A percentile compares a stretch with the other conserved stretches of the same genome.
These are phyloP conservation scores for Nakazawaea populi DNA, from an alignment of 805 yeast genomes.

Conservation along the genomic window DNA sequence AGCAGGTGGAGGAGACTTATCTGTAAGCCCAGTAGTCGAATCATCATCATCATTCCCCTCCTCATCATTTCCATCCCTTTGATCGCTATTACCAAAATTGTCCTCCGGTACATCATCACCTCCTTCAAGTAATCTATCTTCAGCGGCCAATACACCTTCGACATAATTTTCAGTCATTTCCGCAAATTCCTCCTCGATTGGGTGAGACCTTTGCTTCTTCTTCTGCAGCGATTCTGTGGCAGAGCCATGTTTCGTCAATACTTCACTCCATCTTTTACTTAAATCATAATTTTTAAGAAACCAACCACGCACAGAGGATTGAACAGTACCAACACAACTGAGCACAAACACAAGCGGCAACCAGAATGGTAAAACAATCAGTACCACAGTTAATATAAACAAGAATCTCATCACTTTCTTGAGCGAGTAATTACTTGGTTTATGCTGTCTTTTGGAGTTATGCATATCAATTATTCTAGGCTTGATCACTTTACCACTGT, in stretches of 20 bases:
- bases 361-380: slow-evolving; percentile 39
- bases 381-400: slow-evolving; percentile 17
- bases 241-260: slow-evolving; percentile 19
- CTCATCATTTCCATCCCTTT: not conserved
- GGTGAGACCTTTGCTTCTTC: slow-evolving; percentile 11
- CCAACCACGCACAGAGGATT: slow-evolving; percentile 1
- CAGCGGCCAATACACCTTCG: slow-evolving; percentile 8
- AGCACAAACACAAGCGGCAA: slow-evolving; percentile 37
- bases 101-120: not conserved
- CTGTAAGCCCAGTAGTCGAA: not conserved
- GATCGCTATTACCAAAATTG: not conserved
- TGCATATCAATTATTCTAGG: slow-evolving; percentile 50
- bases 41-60: not conserved
- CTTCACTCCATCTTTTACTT: slow-evolving; percentile 16
- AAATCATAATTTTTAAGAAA: not conserved
- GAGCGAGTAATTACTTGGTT: not conserved
- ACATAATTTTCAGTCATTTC: slow-evolving; percentile 13
- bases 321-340: slow-evolving; percentile 15
- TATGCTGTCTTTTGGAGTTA: slow-evolving; percentile 19
- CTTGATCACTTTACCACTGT: slow-evolving; percentile 25
- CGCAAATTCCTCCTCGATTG: slow-evolving; percentile 11
- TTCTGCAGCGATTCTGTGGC: slow-evolving; percentile 11
- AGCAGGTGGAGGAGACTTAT: not conserved
- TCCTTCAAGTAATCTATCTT: slow-evolving; percentile 1
- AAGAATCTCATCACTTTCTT: slow-evolving; percentile 16